These are phyloP conservation scores for Nyctanthes arbortristis DNA, from an alignment of 257 asterid genomes.

Conservation along the genomic window DNA sequence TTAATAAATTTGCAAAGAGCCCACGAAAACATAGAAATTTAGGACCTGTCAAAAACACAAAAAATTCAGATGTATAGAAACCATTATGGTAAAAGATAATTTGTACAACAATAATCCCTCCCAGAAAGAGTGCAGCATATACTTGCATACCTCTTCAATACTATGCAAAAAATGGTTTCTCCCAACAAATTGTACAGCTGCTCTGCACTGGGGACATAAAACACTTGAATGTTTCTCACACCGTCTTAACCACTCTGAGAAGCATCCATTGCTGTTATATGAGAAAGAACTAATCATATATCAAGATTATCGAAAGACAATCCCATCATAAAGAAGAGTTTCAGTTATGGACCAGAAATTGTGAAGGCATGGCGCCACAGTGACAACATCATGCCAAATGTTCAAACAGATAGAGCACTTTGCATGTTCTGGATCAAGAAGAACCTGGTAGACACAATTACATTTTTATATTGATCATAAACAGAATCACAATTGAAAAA, in stretches of 20 bases:
- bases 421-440: constrained; percentile 78
- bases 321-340: constrained; percentile 19
- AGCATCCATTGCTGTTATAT: constrained; percentile 85
- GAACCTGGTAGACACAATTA: constrained; percentile 45
- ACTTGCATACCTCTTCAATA: constrained; percentile 73
- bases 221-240: constrained; percentile 64
- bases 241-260: constrained; percentile 97
- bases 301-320: neutral
- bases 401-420: constrained; percentile 87
- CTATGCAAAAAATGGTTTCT: constrained; percentile 87
- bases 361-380: constrained; percentile 97
- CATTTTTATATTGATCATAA: constrained; percentile 18
- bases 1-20: neutral
- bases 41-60: neutral
- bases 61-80: neutral
- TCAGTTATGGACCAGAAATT: constrained; percentile 69
- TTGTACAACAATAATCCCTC: constrained; percentile 8
- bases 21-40: neutral
- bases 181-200: constrained; percentile 88
- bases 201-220: constrained; percentile 94
- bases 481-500: neutral
- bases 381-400: constrained; percentile 97
- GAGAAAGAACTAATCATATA: constrained; percentile 18
- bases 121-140: neutral
- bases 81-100: neutral